A percentile compares a stretch with the other conserved stretches of the same genome.
These are phyloP conservation scores for Cydonia oblonga DNA, from an alignment of 331 rosid genomes.

Conservation along the genomic window DNA sequence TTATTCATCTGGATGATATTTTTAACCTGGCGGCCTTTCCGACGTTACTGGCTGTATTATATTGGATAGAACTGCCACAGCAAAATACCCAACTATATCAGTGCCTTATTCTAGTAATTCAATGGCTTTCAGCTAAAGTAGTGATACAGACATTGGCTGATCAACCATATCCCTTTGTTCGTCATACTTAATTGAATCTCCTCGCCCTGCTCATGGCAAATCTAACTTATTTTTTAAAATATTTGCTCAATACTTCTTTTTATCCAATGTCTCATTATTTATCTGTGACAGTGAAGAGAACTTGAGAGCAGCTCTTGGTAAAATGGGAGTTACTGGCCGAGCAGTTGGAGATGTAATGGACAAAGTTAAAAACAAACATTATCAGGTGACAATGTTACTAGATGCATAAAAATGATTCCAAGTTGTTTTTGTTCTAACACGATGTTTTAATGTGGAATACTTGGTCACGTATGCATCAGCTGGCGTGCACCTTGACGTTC, in stretches of 20 bases:
- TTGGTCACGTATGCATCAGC: slow-evolving; percentile 31
- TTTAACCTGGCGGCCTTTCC: neutral
- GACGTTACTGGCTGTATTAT: neutral
- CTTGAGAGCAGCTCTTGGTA: slow-evolving; percentile 72
- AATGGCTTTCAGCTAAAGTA: neutral
- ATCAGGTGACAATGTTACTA: slow-evolving; percentile 38
- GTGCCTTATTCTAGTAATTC: neutral
- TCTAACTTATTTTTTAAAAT: neutral
- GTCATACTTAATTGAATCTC: neutral
- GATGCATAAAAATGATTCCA: slow-evolving; percentile 7
- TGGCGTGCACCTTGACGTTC: slow-evolving; percentile 92
- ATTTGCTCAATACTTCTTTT: neutral
- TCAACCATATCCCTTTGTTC: neutral
- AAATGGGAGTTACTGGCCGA: slow-evolving; percentile 71
- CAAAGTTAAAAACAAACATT: slow-evolving; percentile 80
- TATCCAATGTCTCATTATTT: slow-evolving; percentile 5
- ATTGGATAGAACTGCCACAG: neutral
- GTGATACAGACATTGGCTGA: neutral
- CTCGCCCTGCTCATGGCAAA: neutral
- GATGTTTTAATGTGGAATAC: slow-evolving; percentile 13
- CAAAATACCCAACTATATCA: neutral
- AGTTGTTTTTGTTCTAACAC: neutral
- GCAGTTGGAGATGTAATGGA: slow-evolving; percentile 65
- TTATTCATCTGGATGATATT: neutral
- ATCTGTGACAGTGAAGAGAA: slow-evolving; percentile 66